Base-by-base conservation (phyloP, 306 rosid species). In the Sophora flavescens region DNA sequence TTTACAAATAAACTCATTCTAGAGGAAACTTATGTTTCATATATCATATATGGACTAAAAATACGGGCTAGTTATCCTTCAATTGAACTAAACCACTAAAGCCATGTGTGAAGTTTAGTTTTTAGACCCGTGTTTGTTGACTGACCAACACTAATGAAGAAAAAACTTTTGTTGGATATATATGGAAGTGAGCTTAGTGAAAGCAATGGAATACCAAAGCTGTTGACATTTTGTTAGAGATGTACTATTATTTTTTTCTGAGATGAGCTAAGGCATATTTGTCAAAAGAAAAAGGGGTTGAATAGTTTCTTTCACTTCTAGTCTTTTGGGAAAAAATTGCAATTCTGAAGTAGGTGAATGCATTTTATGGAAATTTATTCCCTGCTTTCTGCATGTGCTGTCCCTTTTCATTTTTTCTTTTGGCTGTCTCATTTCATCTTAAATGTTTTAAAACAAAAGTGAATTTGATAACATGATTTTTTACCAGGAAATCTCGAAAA, bases 401-500 rank as follows among this genome's bases (percentile, higher is more conserved):
- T 22, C 22, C 17, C 52, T 12, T 18, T 7, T 56, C 60, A 16
- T 54, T 66, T 26, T 67, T 11, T 9, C 9, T 6, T 44, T n/a
- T 76, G 44, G 6, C 32, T 63, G 42, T 64, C 78, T 41, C 74
- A 35, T 60, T 38, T 75, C 26, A 8, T n/a, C 14, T 39, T 10
- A 32, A 11, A 45, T 41, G 14, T 68, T 18, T 35, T 2, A 32
- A 56, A 47, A 33, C n/a, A 18, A 48, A 63, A 38, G 32, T 30
- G 71, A 71, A 48, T 64, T 52, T 52, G 63, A 68, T 45, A 22
- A 52, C 36, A 58, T 51, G 50, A 47, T 84, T 52, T 53, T 9
- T 42, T 83, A 52, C 48, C 87, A 93, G 98, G 88, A 91, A 82
- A 90, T 86, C 86, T 8, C 66, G 84, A 64, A 93, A 93, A 85